Conservation (phyloP, 495 filamentous ascomycete species). For the Glarea lozoyensis region DNA sequence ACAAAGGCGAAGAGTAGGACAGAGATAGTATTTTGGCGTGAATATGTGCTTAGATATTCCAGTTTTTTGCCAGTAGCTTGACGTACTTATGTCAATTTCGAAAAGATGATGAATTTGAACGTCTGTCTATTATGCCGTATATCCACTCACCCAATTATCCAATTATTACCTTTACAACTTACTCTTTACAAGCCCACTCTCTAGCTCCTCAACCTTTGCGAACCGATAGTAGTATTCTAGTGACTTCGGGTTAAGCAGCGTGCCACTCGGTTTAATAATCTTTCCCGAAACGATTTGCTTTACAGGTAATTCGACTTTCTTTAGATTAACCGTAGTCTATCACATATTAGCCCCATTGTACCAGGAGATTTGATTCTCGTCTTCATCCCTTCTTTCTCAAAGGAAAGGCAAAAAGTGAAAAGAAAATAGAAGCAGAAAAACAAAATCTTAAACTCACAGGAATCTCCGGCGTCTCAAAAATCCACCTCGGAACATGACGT, state of each 20-base stretch:
- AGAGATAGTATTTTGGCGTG: too few relatives aligned
- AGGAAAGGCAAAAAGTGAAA: constrained; percentile 4
- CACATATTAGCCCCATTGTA: background rate
- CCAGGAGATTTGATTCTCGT: too few relatives aligned
- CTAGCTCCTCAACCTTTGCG: constrained; percentile 61
- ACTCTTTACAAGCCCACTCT: constrained; percentile 22
- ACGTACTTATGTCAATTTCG: too few relatives aligned
- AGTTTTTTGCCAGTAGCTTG: too few relatives aligned
- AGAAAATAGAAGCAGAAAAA: background rate
- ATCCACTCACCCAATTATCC: too few relatives aligned
- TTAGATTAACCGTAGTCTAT: constrained; percentile 72
- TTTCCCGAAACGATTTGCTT: constrained; percentile 77
- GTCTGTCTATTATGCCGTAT: too few relatives aligned
- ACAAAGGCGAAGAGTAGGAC: too few relatives aligned
- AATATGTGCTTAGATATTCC: too few relatives aligned
- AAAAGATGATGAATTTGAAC: too few relatives aligned
- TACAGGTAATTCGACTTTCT: constrained; percentile 79
- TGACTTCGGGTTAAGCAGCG: constrained; percentile 65
- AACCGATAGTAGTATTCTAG: constrained; percentile 75
- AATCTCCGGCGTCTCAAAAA: constrained; percentile 74
- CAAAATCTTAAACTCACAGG: constrained; percentile 46
- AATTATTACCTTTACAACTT: constrained; percentile 38
- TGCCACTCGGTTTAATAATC: constrained; percentile 65
- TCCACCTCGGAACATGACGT: constrained; percentile 67
- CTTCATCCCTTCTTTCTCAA: constrained; percentile 2